These are phyloP conservation scores for Thielaviopsis musarum DNA, from an alignment of 2,329 filamentous ascomycete genomes.

Conservation along the genomic window DNA sequence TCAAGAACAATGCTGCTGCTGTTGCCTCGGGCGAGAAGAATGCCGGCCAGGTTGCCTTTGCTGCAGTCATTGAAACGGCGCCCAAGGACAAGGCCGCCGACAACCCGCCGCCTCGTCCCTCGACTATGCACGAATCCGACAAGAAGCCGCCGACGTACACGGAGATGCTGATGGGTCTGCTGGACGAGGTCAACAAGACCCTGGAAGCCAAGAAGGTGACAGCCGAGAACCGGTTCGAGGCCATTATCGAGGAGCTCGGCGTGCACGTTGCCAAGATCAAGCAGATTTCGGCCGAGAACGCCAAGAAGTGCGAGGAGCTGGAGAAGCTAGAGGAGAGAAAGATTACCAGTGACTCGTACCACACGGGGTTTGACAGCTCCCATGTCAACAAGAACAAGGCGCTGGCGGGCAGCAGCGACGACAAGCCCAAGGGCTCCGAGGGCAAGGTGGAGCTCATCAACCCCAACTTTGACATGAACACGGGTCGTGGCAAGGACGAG, in stretches of 20 bases:
- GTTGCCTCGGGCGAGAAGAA: slow-evolving; percentile 32
- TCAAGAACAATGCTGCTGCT: slow-evolving; percentile 56
- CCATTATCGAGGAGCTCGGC: slow-evolving; percentile 63
- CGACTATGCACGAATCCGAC: slow-evolving; percentile 60
- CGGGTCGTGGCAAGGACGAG: slow-evolving; percentile 9
- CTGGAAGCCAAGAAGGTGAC: slow-evolving; percentile 58
- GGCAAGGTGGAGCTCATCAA: slow-evolving; percentile 28
- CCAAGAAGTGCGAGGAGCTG: slow-evolving; percentile 58
- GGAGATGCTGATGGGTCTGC: slow-evolving; percentile 93
- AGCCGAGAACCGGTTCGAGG: slow-evolving; percentile 48
- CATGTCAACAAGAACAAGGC: slow-evolving; percentile 49
- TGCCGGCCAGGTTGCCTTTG: slow-evolving; percentile 73
- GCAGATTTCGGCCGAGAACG: slow-evolving; percentile 58
- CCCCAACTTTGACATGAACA: slow-evolving; percentile 29
- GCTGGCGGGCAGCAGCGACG: slow-evolving; percentile 22
- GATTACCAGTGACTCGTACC: slow-evolving; percentile 83
- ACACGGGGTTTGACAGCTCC: slow-evolving; percentile 81
- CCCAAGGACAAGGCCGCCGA: slow-evolving; percentile 51
- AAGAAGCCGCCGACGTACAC: slow-evolving; percentile 70
- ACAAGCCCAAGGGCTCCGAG: slow-evolving; percentile 23
- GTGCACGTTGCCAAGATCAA: slow-evolving; percentile 63
- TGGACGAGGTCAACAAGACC: slow-evolving; percentile 80
- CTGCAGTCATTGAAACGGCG: slow-evolving; percentile 70
- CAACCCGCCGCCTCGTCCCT: slow-evolving; percentile 56
- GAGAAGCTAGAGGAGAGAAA: slow-evolving; percentile 75